Conservation (phyloP, 805 yeast genomes). For the Yarrowia sp. region DNA sequence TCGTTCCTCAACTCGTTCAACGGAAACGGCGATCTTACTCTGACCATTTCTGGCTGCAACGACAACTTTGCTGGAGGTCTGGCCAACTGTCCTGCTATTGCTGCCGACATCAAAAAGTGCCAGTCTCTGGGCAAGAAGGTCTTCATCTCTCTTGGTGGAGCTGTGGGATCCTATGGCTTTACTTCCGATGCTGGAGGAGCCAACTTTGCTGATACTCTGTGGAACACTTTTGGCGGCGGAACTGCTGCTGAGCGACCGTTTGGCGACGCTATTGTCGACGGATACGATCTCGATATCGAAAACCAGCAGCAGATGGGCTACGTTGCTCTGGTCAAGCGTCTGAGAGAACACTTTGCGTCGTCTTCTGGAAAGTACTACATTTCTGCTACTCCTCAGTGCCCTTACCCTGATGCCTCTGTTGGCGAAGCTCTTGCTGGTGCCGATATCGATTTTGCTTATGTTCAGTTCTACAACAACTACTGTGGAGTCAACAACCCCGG, state of each 20-base stretch:
- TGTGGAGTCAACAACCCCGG: conserved; percentile 39
- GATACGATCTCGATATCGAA: conserved; percentile 66
- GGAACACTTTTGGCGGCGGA: conserved; percentile 53
- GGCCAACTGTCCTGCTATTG: conserved; percentile 47
- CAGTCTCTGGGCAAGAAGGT: conserved; percentile 71
- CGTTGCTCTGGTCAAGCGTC: conserved; percentile 45
- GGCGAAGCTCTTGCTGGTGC: conserved; percentile 46
- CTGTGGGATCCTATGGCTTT: conserved; percentile 53
- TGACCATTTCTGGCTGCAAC: conserved; percentile 18
- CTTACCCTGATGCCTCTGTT: conserved; percentile 54
- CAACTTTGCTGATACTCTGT: conserved; percentile 44
- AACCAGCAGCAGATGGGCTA: conserved; percentile 51
- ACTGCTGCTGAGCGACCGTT: conserved; percentile 42
- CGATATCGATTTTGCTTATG: conserved; percentile 56
- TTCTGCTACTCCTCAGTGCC: conserved; percentile 70
- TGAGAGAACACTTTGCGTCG: conserved; percentile 34
- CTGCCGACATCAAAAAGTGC: conserved; percentile 65
- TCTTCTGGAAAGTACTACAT: conserved; percentile 48
- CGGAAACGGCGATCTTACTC: conserved; percentile 34
- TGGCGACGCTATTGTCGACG: conserved; percentile 58
- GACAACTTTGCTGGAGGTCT: conserved; percentile 20
- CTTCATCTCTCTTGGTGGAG: conserved; percentile 62
- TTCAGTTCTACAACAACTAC: conserved; percentile 66
- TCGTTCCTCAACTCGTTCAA: conserved; percentile 64
- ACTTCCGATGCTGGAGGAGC: conserved; percentile 47